A percentile compares a stretch with the other conserved stretches of the same genome.
phyloP scores from a whole-genome alignment of 805 yeast genomes.

The Candida caryicola region DNA sequence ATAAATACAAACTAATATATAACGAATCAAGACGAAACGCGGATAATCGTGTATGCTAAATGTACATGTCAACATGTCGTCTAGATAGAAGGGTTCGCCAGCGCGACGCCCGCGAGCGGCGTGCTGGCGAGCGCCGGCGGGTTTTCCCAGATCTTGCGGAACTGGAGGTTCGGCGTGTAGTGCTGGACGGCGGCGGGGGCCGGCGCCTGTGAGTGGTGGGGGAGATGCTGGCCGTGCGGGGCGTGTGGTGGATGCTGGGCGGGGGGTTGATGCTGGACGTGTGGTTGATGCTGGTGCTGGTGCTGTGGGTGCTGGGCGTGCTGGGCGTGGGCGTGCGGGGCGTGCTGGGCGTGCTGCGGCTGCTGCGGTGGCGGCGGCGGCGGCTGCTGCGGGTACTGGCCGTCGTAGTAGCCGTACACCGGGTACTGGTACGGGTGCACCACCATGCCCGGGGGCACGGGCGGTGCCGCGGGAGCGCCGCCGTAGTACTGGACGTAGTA shows the following conservation, averaged over 20 bases:
- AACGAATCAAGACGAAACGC: too few relatives aligned
- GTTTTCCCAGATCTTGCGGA: constrained; percentile 36
- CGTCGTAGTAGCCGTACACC: constrained; percentile 1
- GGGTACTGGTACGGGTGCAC: constrained; percentile 1
- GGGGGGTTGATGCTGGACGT: constrained; percentile 1
- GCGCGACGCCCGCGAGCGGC: background rate
- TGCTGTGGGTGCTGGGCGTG: constrained; percentile 6
- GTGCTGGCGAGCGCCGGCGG: background rate
- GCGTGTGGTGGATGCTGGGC: constrained; percentile 3
- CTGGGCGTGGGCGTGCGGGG: constrained; percentile 5
- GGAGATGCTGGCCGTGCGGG: constrained; percentile 1
- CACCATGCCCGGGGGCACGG: background rate
- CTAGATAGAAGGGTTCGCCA: too few relatives aligned
- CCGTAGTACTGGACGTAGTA: constrained; percentile 7
- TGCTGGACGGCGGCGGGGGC: constrained; percentile 13
- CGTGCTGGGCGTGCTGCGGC: constrained; percentile 3
- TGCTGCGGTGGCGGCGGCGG: constrained; percentile 4
- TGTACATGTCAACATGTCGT: too few relatives aligned
- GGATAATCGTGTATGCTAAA: too few relatives aligned
- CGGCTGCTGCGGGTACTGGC: background rate
- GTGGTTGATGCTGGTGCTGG: constrained; percentile 5
- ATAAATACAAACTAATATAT: too few relatives aligned
- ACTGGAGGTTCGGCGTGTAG: constrained; percentile 28
- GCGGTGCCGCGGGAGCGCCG: background rate
- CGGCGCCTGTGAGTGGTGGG: constrained; percentile 5